Evolutionary conservation across 2,329 filamentous ascomycete species (phyloP).

Genomic region (Trichoderma oligosporum): DNA sequence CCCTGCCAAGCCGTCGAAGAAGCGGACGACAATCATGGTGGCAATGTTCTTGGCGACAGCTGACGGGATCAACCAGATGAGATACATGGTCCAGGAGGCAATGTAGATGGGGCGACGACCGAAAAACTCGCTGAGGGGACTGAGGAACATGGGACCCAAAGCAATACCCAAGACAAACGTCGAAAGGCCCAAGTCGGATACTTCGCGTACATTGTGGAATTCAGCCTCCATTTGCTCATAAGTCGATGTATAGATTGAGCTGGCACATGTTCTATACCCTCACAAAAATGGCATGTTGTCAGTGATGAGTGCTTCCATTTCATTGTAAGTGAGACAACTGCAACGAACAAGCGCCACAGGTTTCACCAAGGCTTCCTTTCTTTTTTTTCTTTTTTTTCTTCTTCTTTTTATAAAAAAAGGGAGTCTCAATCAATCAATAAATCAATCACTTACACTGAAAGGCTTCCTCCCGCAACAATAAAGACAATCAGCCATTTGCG

Average conservation of each 20-base stretch:
- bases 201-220: conserved; percentile 65
- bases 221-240: conserved; percentile 73
- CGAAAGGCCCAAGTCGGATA: conserved; percentile 77
- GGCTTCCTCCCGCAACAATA: conserved; percentile 68
- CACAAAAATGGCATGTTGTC: not conserved
- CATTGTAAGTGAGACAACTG: not conserved
- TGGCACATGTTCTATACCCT: conserved; percentile 67
- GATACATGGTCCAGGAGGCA: conserved; percentile 66
- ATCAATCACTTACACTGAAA: conserved; percentile 69
- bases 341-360: not conserved
- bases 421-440: not conserved
- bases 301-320: not conserved
- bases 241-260: conserved; percentile 83
- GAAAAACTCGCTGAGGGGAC: conserved; percentile 71
- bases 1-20: conserved; percentile 70
- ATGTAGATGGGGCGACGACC: conserved; percentile 80
- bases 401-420: too few species aligned
- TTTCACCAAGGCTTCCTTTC: not conserved
- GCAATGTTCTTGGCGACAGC: conserved; percentile 78
- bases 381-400: not conserved
- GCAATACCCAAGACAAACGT: conserved; percentile 74
- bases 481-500: conserved; percentile 76
- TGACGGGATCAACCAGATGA: conserved; percentile 77
- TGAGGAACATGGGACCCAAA: conserved; percentile 60
- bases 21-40: conserved; percentile 73